A percentile compares a stretch with the other conserved stretches of the same genome.
Conservation (phyloP, 495 filamentous ascomycete species). For the Podospora anserina region DNA sequence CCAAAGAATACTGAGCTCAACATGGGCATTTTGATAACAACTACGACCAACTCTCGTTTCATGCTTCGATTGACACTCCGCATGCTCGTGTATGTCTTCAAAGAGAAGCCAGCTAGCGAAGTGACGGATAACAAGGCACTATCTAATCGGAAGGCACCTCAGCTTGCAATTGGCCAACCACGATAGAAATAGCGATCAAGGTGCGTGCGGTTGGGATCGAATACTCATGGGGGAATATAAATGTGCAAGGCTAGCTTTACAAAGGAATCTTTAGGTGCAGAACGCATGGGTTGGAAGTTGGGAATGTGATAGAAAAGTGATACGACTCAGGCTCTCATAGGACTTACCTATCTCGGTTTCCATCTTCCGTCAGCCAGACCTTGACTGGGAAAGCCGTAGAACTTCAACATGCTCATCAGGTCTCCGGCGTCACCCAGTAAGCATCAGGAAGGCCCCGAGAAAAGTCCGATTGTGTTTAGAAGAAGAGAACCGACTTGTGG, state of each 20-base stretch:
- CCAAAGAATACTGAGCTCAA: background rate
- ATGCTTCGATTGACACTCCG: background rate
- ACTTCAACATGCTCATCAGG: too few species aligned
- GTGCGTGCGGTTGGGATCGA: background rate
- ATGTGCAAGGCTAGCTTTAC: background rate
- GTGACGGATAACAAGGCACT: background rate
- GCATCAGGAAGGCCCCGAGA: background rate
- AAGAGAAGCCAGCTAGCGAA: background rate
- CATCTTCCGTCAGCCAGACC: background rate
- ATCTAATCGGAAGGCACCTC: background rate
- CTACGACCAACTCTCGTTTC: background rate
- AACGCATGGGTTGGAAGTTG: background rate
- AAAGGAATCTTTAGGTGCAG: background rate
- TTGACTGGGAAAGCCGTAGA: too few species aligned
- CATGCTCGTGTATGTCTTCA: background rate
- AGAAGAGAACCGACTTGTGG: background rate
- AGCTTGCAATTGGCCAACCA: background rate
- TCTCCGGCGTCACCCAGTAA: too few species aligned
- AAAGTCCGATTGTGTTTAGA: background rate
- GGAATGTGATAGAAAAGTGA: background rate
- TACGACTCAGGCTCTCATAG: background rate
- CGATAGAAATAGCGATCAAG: background rate
- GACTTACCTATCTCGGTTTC: background rate
- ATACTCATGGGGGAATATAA: background rate
- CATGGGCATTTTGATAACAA: background rate